A percentile compares a stretch with the other conserved stretches of the same genome.
Conservation (phyloP, 164 flowering plant species). For the Cinnamomum chago region DNA sequence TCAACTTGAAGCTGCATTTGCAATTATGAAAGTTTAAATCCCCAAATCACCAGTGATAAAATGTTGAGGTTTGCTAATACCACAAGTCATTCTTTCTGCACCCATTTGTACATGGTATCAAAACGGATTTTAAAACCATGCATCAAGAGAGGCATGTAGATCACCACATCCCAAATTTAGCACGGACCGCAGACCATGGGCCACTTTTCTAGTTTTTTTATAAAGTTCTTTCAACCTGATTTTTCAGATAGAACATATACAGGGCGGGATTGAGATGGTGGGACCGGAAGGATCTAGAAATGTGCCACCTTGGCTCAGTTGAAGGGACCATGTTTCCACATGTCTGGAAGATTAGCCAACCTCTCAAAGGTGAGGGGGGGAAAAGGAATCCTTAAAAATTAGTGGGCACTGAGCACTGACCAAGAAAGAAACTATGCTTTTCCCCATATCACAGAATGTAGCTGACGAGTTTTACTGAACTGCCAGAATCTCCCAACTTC, state of each 20-base stretch:
- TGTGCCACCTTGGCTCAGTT: too few relatives aligned
- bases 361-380: too few relatives aligned
- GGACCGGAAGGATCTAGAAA: too few relatives aligned
- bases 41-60: not conserved
- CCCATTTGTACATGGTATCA: not conserved
- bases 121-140: not conserved
- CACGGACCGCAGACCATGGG: too few relatives aligned
- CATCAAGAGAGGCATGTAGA: not conserved
- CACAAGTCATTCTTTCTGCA: not conserved
- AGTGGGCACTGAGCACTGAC: not conserved
- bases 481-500: constrained; percentile 4
- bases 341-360: too few relatives aligned
- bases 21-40: constrained; percentile 10
- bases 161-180: not conserved
- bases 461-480: not conserved
- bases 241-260: too few relatives aligned
- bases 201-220: too few relatives aligned
- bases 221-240: too few relatives aligned
- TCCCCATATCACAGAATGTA: not conserved
- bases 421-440: not conserved
- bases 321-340: too few relatives aligned
- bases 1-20: constrained; percentile 89
- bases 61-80: not conserved
- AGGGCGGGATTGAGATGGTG: too few relatives aligned
- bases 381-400: not conserved